Percentiles rank a stretch among this genome's conserved stretches.
These are phyloP conservation scores for Trichophyton simii DNA, from an alignment of 2,329 filamentous ascomycete species.

Conservation along the genomic window DNA sequence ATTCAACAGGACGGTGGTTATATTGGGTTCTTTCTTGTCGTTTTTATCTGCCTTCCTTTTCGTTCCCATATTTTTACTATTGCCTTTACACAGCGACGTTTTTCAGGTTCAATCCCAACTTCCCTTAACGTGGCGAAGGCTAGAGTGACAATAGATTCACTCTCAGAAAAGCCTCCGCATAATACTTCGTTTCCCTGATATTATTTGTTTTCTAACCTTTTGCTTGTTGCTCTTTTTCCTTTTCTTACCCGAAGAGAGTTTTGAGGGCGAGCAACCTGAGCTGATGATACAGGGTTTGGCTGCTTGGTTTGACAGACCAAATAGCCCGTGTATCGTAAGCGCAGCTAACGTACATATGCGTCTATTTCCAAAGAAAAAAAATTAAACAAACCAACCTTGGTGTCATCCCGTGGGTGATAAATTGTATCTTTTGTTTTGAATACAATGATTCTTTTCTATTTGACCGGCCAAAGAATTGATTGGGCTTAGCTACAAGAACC, in stretches of 20 bases:
- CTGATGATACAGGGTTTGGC: constrained; percentile 1
- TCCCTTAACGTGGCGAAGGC: not conserved
- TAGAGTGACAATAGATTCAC: not conserved
- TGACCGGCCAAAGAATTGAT: not conserved
- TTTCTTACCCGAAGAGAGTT: not conserved
- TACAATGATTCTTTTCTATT: not conserved
- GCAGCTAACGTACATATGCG: not conserved
- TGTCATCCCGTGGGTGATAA: not conserved
- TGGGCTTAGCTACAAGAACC: not conserved
- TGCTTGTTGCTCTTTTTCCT: not conserved
- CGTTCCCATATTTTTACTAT: not conserved
- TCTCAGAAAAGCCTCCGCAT: not conserved
- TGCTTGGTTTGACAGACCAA: not conserved
- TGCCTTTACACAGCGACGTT: not conserved
- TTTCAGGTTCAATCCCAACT: not conserved
- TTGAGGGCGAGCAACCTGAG: not conserved
- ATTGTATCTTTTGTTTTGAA: not conserved
- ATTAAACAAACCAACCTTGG: not conserved
- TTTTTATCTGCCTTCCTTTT: constrained; percentile 1
- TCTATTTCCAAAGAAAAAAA: not conserved
- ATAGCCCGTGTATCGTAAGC: constrained; percentile 1
- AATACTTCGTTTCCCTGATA: not conserved
- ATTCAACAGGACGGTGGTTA: constrained; percentile 4
- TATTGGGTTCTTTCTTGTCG: constrained; percentile 1
- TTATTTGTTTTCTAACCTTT: not conserved